These are phyloP conservation scores for Ceratocystis diversiconidia DNA, from an alignment of 2,329 filamentous ascomycete genomes.

Conservation along the genomic window DNA sequence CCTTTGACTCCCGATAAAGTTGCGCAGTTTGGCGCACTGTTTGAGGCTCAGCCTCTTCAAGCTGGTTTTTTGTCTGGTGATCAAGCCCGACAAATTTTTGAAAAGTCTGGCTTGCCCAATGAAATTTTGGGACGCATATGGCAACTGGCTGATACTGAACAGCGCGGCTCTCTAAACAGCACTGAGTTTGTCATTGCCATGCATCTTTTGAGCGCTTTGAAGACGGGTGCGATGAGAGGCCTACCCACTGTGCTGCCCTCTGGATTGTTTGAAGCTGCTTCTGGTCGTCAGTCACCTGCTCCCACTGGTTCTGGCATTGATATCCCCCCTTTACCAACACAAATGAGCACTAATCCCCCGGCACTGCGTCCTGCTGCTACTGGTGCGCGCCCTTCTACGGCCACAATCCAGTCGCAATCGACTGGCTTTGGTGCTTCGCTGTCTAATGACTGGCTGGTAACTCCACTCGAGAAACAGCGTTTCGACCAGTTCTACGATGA, in stretches of 20 bases:
- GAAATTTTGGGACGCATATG: constrained; percentile 89
- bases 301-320: constrained; percentile 26
- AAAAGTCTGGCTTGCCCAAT: constrained; percentile 79
- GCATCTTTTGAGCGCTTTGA: constrained; percentile 88
- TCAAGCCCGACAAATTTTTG: constrained; percentile 84
- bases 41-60: constrained; percentile 73
- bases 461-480: constrained; percentile 65
- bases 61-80: constrained; percentile 70
- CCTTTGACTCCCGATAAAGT: constrained; percentile 80
- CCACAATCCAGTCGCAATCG: constrained; percentile 29
- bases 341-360: constrained; percentile 59
- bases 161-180: constrained; percentile 69
- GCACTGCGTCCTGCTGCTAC: constrained; percentile 34
- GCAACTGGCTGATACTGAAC: constrained; percentile 87
- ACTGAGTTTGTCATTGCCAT: constrained; percentile 97
- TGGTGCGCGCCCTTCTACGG: constrained; percentile 35
- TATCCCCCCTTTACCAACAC: constrained; percentile 47
- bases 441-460: constrained; percentile 62
- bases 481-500: constrained; percentile 78
- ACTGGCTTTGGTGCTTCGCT: constrained; percentile 24
- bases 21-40: constrained; percentile 73
- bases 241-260: constrained; percentile 71
- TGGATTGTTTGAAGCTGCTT: constrained; percentile 79
- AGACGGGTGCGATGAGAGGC: constrained; percentile 63
- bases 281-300: constrained; percentile 47